Evolutionary conservation across 2,329 filamentous ascomycete species (phyloP), one percentile per base, ranked within the genome.

Genomic region (Colletotrichum siamense): DNA sequence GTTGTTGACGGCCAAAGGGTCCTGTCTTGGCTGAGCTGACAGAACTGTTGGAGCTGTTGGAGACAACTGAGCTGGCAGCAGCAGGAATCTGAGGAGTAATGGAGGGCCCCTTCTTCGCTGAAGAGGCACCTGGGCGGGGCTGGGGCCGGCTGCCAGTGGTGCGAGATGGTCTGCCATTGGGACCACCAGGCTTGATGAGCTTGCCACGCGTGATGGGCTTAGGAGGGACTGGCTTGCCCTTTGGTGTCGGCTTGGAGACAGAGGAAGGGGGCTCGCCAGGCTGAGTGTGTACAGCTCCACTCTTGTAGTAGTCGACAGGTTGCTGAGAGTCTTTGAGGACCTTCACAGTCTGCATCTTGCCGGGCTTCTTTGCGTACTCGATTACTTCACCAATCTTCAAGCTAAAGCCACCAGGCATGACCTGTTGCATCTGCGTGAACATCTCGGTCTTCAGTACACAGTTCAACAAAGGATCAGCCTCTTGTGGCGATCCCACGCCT

Each of bases 361-460:
- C 95, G 2, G 97, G 97, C 86, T 99, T 99, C 90, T 99, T 99
- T 82, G 96, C 96, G 85, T 98, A 99, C 83, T 98, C 95, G 80
- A 99, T 96, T 75, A 90, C 90, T 32, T 97, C 94, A n/a, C 88
- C 92, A 77, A 99, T 94, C 85, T 95, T 95, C 64, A 99, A 86
- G 82, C 93, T 95, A 82, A 98, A 91, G 12, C 95, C 93, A 10
- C 94, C 95, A 5, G 94, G 93, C 85, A 98, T 94, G 69, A 93
- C 92, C 67, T 92, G 93, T 82, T 94, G 92, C 87, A 99, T 93
- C 78, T 98, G 96, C 1, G 96, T 98, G 82, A 99, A 98, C 85
- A 99, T 93, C 82, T 99, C 97, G 0, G 97, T 99, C 88, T 99
- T 99, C 85, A 99, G 93, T 24, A 98, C 88, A 82, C 97, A 99